Conservation (phyloP, 2,329 filamentous ascomycete species). For the Teratosphaeriaceae sp. region DNA sequence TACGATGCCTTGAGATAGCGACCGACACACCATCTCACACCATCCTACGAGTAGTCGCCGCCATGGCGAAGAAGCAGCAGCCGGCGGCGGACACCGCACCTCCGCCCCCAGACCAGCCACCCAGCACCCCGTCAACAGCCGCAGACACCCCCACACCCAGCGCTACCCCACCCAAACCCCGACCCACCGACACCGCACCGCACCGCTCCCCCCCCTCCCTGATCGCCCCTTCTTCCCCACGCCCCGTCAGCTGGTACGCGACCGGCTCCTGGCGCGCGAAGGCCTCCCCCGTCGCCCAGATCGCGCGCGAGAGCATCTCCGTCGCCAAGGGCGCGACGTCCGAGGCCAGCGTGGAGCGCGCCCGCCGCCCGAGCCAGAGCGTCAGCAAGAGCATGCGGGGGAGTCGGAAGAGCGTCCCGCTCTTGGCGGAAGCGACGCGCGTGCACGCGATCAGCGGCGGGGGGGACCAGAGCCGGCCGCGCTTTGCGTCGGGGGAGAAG, state of each 20-base stretch:
- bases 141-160: conserved; percentile 1
- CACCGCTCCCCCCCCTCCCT: neutral
- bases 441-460: conserved; percentile 36
- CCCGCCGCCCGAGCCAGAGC: conserved; percentile 25
- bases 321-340: conserved; percentile 38
- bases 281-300: conserved; percentile 40
- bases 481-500: conserved; percentile 20
- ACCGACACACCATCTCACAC: no score
- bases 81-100: conserved; percentile 16
- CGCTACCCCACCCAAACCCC: neutral
- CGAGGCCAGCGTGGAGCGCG: conserved; percentile 26
- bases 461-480: conserved; percentile 17
- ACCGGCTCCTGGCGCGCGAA: conserved; percentile 41
- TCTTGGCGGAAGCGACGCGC: conserved; percentile 40
- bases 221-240: neutral
- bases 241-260: conserved; percentile 36
- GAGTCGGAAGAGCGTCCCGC: conserved; percentile 39
- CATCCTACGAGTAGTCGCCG: neutral
- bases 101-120: conserved; percentile 5
- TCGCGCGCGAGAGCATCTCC: conserved; percentile 40
- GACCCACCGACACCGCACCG: conserved; percentile 2
- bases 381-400: conserved; percentile 37
- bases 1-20: neutral
- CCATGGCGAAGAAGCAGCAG: conserved; percentile 15
- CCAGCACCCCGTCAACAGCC: conserved; percentile 4